Evolutionary conservation across 2,329 filamentous ascomycete species (phyloP).

Genomic region (Fragosphaeria purpurea): DNA sequence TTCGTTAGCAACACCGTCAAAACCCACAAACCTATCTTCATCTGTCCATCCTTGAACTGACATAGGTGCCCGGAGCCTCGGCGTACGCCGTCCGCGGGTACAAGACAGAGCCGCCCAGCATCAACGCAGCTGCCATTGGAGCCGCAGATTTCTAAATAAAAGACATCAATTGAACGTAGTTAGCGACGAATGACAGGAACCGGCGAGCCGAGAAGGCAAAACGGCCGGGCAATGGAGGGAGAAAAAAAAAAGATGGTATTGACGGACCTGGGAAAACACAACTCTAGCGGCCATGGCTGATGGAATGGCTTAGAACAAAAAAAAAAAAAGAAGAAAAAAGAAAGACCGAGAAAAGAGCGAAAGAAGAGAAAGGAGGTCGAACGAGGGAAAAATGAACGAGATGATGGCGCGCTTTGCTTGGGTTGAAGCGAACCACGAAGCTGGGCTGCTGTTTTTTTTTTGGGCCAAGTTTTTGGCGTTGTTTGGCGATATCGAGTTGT

Average conservation of each 20-base stretch:
- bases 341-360: neutral
- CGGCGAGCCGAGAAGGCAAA: neutral
- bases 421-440: no score
- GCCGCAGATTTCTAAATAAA: conserved; percentile 35
- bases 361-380: neutral
- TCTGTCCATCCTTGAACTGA: neutral
- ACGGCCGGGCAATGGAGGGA: neutral
- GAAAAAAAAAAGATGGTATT: neutral
- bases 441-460: no score
- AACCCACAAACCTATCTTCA: neutral
- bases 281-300: conserved; percentile 51
- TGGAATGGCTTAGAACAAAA: neutral
- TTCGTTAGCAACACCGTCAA: no score
- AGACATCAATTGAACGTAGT: neutral
- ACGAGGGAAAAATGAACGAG: no score
- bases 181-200: neutral
- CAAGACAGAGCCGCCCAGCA: conserved; percentile 38
- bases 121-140: conserved; percentile 43
- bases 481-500: no score
- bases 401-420: no score
- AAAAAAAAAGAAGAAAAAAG: neutral
- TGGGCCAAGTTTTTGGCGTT: no score
- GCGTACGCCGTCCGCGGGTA: conserved; percentile 39
- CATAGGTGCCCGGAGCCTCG: conserved; percentile 33
- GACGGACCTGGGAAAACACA: conserved; percentile 44